These are phyloP conservation scores for Cyberlindnera saturnus DNA, from an alignment of 805 yeast species.

Conservation along the genomic window DNA sequence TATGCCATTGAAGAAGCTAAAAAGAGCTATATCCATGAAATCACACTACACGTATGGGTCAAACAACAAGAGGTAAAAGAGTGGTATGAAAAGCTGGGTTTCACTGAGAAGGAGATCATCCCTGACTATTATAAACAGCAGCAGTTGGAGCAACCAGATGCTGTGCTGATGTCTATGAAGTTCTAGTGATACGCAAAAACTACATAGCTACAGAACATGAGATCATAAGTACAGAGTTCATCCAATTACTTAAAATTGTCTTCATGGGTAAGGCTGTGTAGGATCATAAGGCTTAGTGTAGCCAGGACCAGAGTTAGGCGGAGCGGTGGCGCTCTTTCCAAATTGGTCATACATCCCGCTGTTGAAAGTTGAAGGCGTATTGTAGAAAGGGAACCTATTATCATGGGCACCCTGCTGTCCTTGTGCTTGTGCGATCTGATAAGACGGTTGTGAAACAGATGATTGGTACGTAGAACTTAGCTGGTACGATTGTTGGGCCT, in stretches of 20 bases:
- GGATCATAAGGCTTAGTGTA: conserved; percentile 24
- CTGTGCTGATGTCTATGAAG: conserved; percentile 31
- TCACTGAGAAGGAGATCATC: conserved; percentile 30
- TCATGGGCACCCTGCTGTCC: conserved; percentile 3
- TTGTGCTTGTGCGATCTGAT: conserved; percentile 19
- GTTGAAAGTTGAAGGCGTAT: conserved; percentile 46
- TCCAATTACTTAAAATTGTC: not conserved
- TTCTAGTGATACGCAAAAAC: conserved; percentile 15
- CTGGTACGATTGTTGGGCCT: not conserved
- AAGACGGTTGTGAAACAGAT: conserved; percentile 1
- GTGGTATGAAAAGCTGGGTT: conserved; percentile 51
- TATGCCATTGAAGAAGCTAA: conserved; percentile 53
- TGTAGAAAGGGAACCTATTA: conserved; percentile 37
- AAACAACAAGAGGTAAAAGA: conserved; percentile 34
- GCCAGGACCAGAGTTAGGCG: conserved; percentile 1
- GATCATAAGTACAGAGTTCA: not conserved
- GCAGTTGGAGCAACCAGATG: conserved; percentile 42
- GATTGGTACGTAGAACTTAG: not conserved
- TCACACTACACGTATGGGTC: conserved; percentile 48
- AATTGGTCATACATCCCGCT: conserved; percentile 28
- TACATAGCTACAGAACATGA: not conserved
- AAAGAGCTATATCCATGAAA: conserved; percentile 44
- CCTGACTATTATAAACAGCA: conserved; percentile 43
- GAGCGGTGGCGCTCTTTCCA: conserved; percentile 1
- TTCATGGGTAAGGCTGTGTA: conserved; percentile 2